These are phyloP conservation scores for Actinidia arguta DNA, from an alignment of 179 eudicot genomes.

Conservation along the genomic window DNA sequence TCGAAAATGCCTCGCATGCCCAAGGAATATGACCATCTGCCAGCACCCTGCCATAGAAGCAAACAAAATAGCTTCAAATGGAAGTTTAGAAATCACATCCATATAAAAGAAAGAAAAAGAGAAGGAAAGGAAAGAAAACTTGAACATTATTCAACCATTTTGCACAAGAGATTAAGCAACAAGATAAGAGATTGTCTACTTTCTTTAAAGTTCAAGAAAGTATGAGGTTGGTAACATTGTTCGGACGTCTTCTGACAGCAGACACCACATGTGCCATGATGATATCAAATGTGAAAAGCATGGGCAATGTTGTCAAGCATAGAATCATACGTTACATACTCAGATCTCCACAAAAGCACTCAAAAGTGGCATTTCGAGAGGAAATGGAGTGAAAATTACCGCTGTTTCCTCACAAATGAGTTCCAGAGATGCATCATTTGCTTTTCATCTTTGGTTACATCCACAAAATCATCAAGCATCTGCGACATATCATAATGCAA, in stretches of 20 bases:
- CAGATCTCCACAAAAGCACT: background rate
- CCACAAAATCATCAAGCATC: slow-evolving; percentile 99
- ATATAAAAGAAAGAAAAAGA: background rate
- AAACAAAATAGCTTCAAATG: background rate
- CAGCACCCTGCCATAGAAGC: slow-evolving; percentile 57
- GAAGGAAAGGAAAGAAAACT: background rate
- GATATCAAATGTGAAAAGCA: background rate
- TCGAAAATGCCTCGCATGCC: slow-evolving; percentile 94
- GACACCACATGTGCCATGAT: background rate
- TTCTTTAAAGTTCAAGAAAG: background rate
- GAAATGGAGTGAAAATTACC: slow-evolving; percentile 44
- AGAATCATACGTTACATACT: background rate
- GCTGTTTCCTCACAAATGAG: slow-evolving; percentile 93
- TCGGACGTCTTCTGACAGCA: background rate
- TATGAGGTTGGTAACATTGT: background rate
- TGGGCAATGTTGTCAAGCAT: slow-evolving; percentile 1
- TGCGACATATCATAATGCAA: slow-evolving; percentile 37
- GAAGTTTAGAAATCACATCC: background rate
- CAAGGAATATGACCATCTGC: slow-evolving; percentile 98
- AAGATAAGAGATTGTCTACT: background rate
- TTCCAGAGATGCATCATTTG: slow-evolving; percentile 99
- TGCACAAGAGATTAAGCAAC: background rate
- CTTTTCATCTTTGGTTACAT: slow-evolving; percentile 92
- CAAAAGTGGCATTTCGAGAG: background rate
- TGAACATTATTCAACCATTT: background rate